These are phyloP conservation scores for Fistulinella prunicolor DNA, from an alignment of 768 basidiomycete species.

Conservation along the genomic window DNA sequence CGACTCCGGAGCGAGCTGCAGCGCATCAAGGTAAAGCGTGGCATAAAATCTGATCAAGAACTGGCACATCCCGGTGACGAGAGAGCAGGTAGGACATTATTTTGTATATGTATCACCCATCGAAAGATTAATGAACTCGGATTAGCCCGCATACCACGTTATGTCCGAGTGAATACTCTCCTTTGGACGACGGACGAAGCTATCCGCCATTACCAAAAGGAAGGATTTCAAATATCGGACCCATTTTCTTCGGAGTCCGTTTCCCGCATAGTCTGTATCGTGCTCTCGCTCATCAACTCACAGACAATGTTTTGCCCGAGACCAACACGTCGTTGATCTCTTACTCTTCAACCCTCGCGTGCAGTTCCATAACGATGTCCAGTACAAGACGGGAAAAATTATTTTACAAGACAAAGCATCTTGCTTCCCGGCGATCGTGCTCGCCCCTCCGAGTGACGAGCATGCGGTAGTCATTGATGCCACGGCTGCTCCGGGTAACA, in stretches of 20 bases:
- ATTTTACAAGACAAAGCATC: constrained; percentile 98
- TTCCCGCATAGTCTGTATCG: neutral
- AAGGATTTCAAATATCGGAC: constrained; percentile 53
- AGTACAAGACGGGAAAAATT: constrained; percentile 75
- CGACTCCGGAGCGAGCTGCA: constrained; percentile 84
- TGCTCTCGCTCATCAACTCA: constrained; percentile 3
- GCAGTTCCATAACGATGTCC: constrained; percentile 65
- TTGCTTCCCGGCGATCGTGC: constrained; percentile 88
- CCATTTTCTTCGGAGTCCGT: constrained; percentile 53
- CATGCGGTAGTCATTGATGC: constrained; percentile 78
- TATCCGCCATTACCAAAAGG: constrained; percentile 48
- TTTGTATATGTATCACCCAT: neutral
- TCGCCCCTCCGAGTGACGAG: constrained; percentile 62
- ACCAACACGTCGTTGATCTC: constrained; percentile 80
- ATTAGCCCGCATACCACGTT: constrained; percentile 73
- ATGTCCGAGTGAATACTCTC: constrained; percentile 78
- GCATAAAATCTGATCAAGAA: constrained; percentile 60
- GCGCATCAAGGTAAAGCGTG: constrained; percentile 75
- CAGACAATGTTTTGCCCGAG: constrained; percentile 65
- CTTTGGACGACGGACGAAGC: constrained; percentile 68
- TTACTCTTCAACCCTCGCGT: constrained; percentile 69
- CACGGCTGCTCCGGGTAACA: constrained; percentile 97
- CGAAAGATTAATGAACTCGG: neutral
- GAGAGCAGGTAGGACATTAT: constrained; percentile 53
- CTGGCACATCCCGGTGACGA: constrained; percentile 60